These are phyloP conservation scores for Geranium brycei DNA, from an alignment of 345 rosid genomes.

Conservation along the genomic window DNA sequence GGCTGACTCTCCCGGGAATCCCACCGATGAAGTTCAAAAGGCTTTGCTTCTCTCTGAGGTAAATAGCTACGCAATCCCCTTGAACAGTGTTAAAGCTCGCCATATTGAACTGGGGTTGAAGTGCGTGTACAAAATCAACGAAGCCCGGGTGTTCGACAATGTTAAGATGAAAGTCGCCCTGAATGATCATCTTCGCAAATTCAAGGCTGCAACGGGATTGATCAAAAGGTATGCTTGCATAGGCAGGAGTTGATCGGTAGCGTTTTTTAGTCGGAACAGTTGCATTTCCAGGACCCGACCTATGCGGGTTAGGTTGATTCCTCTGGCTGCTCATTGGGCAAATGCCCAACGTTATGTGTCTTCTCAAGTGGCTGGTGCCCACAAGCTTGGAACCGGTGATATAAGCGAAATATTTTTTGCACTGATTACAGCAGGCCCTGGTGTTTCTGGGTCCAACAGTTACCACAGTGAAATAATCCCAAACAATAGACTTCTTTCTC, in stretches of 20 bases:
- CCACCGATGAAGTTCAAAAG: constrained; percentile 40
- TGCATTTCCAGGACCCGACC: constrained; percentile 17
- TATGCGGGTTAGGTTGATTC: constrained; percentile 15
- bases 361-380: constrained; percentile 92
- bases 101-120: constrained; percentile 62
- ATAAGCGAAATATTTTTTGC: constrained; percentile 80
- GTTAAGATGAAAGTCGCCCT: constrained; percentile 74
- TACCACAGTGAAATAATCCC: constrained; percentile 89
- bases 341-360: constrained; percentile 80
- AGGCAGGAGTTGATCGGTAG: constrained; percentile 31
- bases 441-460: constrained; percentile 53
- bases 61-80: constrained; percentile 63
- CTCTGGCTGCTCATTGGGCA: constrained; percentile 59
- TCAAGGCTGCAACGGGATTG: constrained; percentile 59
- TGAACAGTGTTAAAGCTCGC: constrained; percentile 72
- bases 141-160: constrained; percentile 80
- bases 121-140: constrained; percentile 46
- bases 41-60: constrained; percentile 65
- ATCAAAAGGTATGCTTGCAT: constrained; percentile 32
- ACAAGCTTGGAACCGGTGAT: constrained; percentile 76
- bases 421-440: constrained; percentile 80
- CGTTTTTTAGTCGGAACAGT: constrained; percentile 54
- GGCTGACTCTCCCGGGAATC: constrained; percentile 62
- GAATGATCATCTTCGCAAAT: constrained; percentile 75
- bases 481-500: constrained; percentile 86